phyloP scores from a whole-genome alignment of 2,329 filamentous ascomycete species.

The Aspergillus bombycis region DNA sequence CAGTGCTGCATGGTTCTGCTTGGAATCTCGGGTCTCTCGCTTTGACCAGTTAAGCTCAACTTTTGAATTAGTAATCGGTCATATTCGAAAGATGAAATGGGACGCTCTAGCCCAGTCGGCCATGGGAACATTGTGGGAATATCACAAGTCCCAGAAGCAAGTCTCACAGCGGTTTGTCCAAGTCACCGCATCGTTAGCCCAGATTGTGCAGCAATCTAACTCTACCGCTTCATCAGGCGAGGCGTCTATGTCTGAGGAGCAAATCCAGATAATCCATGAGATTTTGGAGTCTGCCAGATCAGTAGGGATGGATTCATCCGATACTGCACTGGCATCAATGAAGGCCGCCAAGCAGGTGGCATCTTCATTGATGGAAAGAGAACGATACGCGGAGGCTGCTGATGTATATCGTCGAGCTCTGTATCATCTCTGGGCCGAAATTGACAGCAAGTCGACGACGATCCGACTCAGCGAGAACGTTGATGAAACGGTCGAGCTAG shows the following conservation, averaged over 20 bases:
- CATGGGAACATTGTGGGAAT: background rate
- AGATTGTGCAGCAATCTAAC: background rate
- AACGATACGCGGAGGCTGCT: background rate
- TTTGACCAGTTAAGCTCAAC: constrained; percentile 2
- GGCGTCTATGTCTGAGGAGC: background rate
- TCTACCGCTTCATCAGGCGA: background rate
- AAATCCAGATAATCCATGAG: background rate
- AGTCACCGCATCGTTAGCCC: background rate
- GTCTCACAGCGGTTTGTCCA: background rate
- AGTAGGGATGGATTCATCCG: background rate
- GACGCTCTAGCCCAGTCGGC: background rate
- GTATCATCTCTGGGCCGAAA: background rate
- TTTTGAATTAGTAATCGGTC: background rate
- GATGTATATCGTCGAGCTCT: background rate
- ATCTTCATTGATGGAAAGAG: background rate
- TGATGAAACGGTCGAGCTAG: background rate
- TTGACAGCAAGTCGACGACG: background rate
- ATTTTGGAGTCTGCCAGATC: background rate
- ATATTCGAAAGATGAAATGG: constrained; percentile 6
- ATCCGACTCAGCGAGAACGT: constrained; percentile 3
- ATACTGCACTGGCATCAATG: background rate
- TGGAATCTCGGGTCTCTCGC: background rate
- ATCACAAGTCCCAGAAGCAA: background rate
- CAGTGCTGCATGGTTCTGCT: background rate
- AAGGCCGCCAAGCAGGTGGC: background rate